Percentiles rank a stretch among this genome's conserved stretches.
These are phyloP conservation scores for Asparagopsis taxiformis DNA, from an alignment of 31 red algal species.

Conservation along the genomic window DNA sequence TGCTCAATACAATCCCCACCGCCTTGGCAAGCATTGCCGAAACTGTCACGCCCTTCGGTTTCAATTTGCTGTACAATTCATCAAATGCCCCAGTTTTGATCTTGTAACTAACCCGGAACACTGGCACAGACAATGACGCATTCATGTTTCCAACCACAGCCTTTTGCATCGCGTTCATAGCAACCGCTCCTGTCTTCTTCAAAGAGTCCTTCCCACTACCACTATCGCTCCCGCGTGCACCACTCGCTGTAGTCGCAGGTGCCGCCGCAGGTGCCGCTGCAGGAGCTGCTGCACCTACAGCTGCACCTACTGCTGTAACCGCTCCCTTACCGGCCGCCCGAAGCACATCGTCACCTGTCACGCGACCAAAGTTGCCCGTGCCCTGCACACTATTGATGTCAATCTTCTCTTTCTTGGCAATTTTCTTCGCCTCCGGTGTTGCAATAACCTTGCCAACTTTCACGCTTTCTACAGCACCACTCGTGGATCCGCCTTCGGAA, in stretches of 20 bases:
- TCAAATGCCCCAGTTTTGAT: conserved; percentile 87
- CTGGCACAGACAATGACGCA: conserved; percentile 78
- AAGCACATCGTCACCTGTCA: conserved; percentile 87
- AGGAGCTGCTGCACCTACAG: too few species aligned
- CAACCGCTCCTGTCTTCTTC: conserved; percentile 62
- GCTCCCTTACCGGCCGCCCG: too few species aligned
- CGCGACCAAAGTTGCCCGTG: conserved; percentile 94
- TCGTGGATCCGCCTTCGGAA: neutral
- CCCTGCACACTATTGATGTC: conserved; percentile 66
- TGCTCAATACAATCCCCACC: conserved; percentile 57
- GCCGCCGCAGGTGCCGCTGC: too few species aligned
- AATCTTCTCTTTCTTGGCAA: conserved; percentile 90
- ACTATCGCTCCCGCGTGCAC: too few species aligned
- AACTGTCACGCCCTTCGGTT: conserved; percentile 93
- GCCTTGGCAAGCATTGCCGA: conserved; percentile 96
- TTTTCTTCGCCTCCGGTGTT: conserved; percentile 94
- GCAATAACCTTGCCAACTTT: conserved; percentile 51
- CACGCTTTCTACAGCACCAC: conserved; percentile 1
- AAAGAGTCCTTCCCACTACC: conserved; percentile 71
- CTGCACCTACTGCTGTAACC: too few species aligned
- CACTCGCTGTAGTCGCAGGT: too few species aligned
- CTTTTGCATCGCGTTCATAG: conserved; percentile 95
- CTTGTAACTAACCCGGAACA: conserved; percentile 85
- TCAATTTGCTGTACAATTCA: conserved; percentile 86
- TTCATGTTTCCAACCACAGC: conserved; percentile 95